Percentiles rank a stretch among this genome's conserved stretches.
These are phyloP conservation scores for Chalciporus sp. DNA, from an alignment of 1,284 basidiomycete genomes.

Conservation along the genomic window DNA sequence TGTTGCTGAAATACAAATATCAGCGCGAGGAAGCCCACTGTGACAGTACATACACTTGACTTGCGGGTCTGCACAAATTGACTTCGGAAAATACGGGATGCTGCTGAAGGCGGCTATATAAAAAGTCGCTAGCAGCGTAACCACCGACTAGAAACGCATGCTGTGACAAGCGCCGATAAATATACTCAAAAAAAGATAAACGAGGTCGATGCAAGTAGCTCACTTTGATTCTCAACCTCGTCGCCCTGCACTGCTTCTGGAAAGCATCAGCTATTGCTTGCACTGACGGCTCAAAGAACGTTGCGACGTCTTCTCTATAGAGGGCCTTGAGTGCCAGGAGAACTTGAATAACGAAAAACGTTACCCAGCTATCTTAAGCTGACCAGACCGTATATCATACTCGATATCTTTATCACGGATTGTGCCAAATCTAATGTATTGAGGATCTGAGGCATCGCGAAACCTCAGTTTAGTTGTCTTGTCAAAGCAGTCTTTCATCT, in stretches of 20 bases:
- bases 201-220: not conserved
- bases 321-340: not conserved
- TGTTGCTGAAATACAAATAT: conserved; percentile 42
- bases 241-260: conserved; percentile 32
- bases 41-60: conserved; percentile 32
- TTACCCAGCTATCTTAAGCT: conserved; percentile 46
- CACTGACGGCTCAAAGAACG: conserved; percentile 50
- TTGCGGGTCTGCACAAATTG: conserved; percentile 39
- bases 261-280: conserved; percentile 43
- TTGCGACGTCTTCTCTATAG: conserved; percentile 40
- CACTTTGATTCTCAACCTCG: conserved; percentile 38
- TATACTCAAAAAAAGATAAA: not conserved
- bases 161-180: not conserved
- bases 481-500: conserved; percentile 49
- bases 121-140: conserved; percentile 52
- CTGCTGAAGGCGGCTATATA: conserved; percentile 41
- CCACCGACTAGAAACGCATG: conserved; percentile 41
- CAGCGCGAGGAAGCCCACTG: not conserved
- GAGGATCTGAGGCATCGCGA: conserved; percentile 38
- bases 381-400: conserved; percentile 47
- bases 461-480: conserved; percentile 50
- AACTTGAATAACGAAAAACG: not conserved
- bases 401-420: conserved; percentile 44
- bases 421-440: conserved; percentile 51
- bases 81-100: conserved; percentile 32